phyloP scores from a whole-genome alignment of 108 stramenopile genomes.

The Fistulifera solaris region DNA sequence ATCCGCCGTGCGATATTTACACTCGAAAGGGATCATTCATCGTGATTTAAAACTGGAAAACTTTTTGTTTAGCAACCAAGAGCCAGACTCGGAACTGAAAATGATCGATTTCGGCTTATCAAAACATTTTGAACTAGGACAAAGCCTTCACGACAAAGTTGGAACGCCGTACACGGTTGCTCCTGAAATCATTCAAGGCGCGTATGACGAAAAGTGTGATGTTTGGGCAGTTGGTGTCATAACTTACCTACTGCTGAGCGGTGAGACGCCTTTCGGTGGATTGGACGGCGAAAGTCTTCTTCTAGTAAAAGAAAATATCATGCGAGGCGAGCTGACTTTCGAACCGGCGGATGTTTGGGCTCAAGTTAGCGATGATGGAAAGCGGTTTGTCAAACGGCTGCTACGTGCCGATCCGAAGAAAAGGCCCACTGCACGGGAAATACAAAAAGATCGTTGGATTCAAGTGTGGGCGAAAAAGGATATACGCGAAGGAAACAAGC shows the following conservation, averaged over 20 bases:
- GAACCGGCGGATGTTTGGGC: conserved; percentile 72
- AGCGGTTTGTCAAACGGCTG: conserved; percentile 52
- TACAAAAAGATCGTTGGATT: conserved; percentile 63
- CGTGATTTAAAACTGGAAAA: conserved; percentile 26
- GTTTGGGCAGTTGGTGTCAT: conserved; percentile 87
- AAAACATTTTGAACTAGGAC: conserved; percentile 68
- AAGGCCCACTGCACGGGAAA: conserved; percentile 63
- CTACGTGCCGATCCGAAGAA: conserved; percentile 47
- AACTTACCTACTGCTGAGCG: conserved; percentile 72
- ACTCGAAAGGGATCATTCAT: conserved; percentile 50
- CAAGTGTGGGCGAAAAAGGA: conserved; percentile 31
- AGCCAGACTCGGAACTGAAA: conserved; percentile 48
- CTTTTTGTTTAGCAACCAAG: conserved; percentile 34
- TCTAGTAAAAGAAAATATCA: conserved; percentile 13
- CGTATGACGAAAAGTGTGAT: conserved; percentile 78
- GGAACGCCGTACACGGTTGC: conserved; percentile 86
- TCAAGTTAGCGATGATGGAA: conserved; percentile 53
- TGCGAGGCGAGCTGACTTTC: conserved; percentile 20
- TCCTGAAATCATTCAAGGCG: conserved; percentile 79
- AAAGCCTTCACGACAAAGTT: conserved; percentile 61
- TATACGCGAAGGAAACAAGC: conserved; percentile 17
- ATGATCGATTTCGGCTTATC: conserved; percentile 85
- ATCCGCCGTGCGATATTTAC: conserved; percentile 83
- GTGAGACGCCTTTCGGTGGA: conserved; percentile 84
- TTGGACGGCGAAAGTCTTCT: conserved; percentile 57